Evolutionary conservation across 169 alveolate species (phyloP).

Genomic region (Plasmodium knowlesi): DNA sequence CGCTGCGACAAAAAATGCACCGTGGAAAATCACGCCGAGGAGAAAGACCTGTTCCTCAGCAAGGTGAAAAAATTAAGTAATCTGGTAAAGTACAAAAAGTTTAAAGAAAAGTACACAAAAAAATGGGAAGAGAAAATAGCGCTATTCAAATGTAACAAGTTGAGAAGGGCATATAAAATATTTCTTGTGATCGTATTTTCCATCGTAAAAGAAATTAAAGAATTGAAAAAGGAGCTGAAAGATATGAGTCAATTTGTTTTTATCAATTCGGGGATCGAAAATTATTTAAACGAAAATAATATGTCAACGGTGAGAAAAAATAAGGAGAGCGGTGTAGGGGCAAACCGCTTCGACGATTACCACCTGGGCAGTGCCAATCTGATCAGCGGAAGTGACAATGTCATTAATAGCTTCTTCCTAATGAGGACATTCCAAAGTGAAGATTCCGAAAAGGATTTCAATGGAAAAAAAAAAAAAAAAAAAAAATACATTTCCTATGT

Average conservation of each 20-base stretch:
- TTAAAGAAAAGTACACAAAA: constrained; percentile 32
- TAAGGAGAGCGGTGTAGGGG: neutral
- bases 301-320: constrained; percentile 10
- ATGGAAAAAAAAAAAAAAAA: constrained; percentile 3
- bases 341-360: neutral
- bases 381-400: neutral
- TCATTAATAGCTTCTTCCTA: constrained; percentile 46
- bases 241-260: constrained; percentile 44
- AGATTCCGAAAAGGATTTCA: neutral
- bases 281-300: constrained; percentile 55
- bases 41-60: constrained; percentile 36
- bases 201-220: constrained; percentile 62
- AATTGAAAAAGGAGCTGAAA: constrained; percentile 37
- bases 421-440: neutral
- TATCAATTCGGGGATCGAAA: constrained; percentile 72
- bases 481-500: constrained; percentile 70
- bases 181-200: constrained; percentile 14
- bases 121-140: neutral
- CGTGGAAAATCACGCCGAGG: constrained; percentile 27
- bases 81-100: constrained; percentile 57
- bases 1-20: constrained; percentile 17
- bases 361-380: neutral
- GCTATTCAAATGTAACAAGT: constrained; percentile 37
- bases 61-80: constrained; percentile 40
- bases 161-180: constrained; percentile 63